Evolutionary conservation across 345 rosid genomes (phyloP).

Genomic region (Draba incana): DNA sequence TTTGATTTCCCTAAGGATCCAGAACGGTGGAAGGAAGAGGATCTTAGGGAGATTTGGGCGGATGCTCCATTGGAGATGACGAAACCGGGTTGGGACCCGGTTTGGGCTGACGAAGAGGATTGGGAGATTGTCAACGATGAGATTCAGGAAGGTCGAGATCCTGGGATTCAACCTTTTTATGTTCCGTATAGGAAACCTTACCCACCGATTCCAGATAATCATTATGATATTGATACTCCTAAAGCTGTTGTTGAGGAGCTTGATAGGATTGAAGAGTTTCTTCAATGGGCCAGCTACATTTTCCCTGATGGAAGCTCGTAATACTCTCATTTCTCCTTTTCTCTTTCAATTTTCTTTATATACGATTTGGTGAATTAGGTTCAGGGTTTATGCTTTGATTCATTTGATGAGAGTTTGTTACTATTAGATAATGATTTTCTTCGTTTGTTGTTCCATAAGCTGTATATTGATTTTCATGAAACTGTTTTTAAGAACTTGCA

Average conservation of each 20-base stretch:
- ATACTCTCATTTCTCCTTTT: conserved; percentile 24
- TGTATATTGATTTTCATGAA: conserved; percentile 8
- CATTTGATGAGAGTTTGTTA: conserved; percentile 1
- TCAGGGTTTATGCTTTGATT: neutral
- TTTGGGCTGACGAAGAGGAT: conserved; percentile 76
- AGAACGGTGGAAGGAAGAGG: conserved; percentile 84
- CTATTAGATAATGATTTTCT: conserved; percentile 3
- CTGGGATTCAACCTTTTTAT: conserved; percentile 81
- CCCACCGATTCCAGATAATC: conserved; percentile 72
- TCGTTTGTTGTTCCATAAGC: conserved; percentile 14
- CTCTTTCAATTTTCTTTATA: neutral
- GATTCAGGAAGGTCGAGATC: conserved; percentile 59
- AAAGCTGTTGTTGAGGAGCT: conserved; percentile 81
- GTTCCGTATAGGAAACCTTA: conserved; percentile 82
- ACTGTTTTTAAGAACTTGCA: conserved; percentile 6
- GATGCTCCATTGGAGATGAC: conserved; percentile 62
- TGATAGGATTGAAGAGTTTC: conserved; percentile 92
- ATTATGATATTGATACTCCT: conserved; percentile 60
- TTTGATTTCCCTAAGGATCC: conserved; percentile 75
- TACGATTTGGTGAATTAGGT: neutral
- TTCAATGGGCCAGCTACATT: conserved; percentile 93
- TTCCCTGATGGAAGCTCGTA: conserved; percentile 90
- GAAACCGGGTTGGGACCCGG: conserved; percentile 96
- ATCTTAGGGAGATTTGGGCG: conserved; percentile 82
- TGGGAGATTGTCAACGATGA: conserved; percentile 65